These are phyloP conservation scores for Chaetomiaceae sp. DNA, from an alignment of 2,329 filamentous ascomycete species.

Conservation along the genomic window DNA sequence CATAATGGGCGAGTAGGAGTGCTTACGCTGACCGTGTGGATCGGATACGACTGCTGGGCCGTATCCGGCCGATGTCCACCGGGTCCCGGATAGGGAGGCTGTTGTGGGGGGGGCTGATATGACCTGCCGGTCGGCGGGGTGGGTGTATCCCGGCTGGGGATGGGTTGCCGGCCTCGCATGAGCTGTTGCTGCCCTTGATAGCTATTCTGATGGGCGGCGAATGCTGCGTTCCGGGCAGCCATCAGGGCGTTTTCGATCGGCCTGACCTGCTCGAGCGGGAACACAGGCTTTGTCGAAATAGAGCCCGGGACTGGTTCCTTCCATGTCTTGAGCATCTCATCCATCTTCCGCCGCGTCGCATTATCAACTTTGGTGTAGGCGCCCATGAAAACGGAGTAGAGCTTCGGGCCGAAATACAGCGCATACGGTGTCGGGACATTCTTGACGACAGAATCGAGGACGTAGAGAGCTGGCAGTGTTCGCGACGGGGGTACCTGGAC, in stretches of 20 bases:
- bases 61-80: conserved; percentile 19
- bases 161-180: conserved; percentile 45
- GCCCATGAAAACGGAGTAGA: conserved; percentile 95
- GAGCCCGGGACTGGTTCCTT: conserved; percentile 94
- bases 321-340: conserved; percentile 97
- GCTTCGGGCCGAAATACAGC: conserved; percentile 83
- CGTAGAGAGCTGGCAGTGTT: conserved; percentile 93
- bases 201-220: conserved; percentile 56
- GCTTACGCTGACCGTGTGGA: conserved; percentile 24
- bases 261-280: conserved; percentile 77
- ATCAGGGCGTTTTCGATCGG: conserved; percentile 93
- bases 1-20: not conserved
- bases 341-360: conserved; percentile 81
- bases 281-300: conserved; percentile 87
- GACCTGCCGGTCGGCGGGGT: conserved; percentile 60
- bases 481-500: conserved; percentile 75
- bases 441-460: conserved; percentile 97
- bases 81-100: conserved; percentile 23
- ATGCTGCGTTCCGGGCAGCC: conserved; percentile 64
- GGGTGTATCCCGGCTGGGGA: conserved; percentile 66
- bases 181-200: conserved; percentile 53
- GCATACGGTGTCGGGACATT: conserved; percentile 98
- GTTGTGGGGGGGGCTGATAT: conserved; percentile 33
- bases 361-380: conserved; percentile 87
- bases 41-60: conserved; percentile 28